A percentile compares a stretch with the other conserved stretches of the same genome.
These are phyloP conservation scores for Alternaria conjuncta DNA, from an alignment of 2,329 filamentous ascomycete species.

Conservation along the genomic window DNA sequence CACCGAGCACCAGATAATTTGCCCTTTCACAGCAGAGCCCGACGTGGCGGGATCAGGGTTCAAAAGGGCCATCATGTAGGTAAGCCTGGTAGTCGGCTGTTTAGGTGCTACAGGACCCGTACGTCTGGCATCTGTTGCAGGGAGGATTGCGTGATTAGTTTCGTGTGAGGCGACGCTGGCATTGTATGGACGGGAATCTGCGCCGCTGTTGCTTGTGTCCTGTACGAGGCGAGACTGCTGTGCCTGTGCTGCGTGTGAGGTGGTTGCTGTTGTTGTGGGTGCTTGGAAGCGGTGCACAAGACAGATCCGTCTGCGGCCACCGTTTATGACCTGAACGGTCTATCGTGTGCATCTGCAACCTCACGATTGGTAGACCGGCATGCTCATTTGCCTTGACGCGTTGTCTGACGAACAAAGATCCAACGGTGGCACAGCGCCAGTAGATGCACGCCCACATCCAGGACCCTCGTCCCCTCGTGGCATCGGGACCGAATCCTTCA, in stretches of 20 bases:
- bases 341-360: neutral
- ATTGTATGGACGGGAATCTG: neutral
- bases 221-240: neutral
- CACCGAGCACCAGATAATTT: constrained; percentile 13
- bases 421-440: constrained; percentile 11
- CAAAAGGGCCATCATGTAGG: neutral
- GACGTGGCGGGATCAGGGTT: constrained; percentile 33
- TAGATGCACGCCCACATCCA: constrained; percentile 1
- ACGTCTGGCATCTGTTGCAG: constrained; percentile 5
- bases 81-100: constrained; percentile 11
- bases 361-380: neutral
- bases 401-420: constrained; percentile 4
- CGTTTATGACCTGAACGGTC: neutral
- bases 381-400: constrained; percentile 1
- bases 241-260: neutral
- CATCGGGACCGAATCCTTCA: constrained; percentile 22
- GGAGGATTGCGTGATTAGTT: constrained; percentile 9
- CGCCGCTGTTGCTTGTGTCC: constrained; percentile 1
- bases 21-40: constrained; percentile 24
- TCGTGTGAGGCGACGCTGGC: neutral
- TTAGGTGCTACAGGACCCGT: constrained; percentile 1
- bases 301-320: neutral
- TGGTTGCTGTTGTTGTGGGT: neutral
- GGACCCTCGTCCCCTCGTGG: constrained; percentile 19
- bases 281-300: constrained; percentile 6